phyloP scores from a whole-genome alignment of 495 filamentous ascomycete species.

The Lepidopterella palustris region DNA sequence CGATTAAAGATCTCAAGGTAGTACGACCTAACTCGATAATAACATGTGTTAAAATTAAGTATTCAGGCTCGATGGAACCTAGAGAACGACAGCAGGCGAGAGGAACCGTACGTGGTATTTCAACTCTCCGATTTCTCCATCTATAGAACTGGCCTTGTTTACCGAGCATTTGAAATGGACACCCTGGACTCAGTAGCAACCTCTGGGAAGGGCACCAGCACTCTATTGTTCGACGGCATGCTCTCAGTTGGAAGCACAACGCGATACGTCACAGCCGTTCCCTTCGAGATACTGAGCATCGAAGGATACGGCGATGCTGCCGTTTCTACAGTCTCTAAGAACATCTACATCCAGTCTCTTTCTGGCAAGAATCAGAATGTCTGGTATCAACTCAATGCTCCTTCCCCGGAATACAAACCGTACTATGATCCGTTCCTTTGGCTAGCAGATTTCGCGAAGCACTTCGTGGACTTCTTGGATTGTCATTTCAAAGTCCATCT shows the following conservation, averaged over 20 bases:
- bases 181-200: slow-evolving; percentile 26
- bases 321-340: slow-evolving; percentile 41
- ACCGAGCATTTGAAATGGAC: slow-evolving; percentile 11
- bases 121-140: not conserved
- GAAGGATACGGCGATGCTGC: slow-evolving; percentile 53
- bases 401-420: slow-evolving; percentile 50
- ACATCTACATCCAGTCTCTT: slow-evolving; percentile 58
- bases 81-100: not conserved
- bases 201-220: not conserved
- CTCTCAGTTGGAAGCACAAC: slow-evolving; percentile 41
- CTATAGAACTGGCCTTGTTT: not conserved
- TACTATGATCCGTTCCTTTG: slow-evolving; percentile 58
- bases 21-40: not conserved
- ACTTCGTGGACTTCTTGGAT: slow-evolving; percentile 57
- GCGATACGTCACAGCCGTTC: slow-evolving; percentile 48
- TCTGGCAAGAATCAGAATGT: slow-evolving; percentile 35
- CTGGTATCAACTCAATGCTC: slow-evolving; percentile 55
- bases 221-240: slow-evolving; percentile 51
- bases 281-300: slow-evolving; percentile 53
- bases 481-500: slow-evolving; percentile 39
- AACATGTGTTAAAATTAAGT: too few relatives aligned
- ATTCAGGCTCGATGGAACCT: not conserved
- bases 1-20: not conserved
- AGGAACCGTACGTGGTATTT: not conserved
- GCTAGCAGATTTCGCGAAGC: slow-evolving; percentile 60